A percentile compares a stretch with the other conserved stretches of the same genome.
Evolutionary conservation across 1,139 yeast species (phyloP).

Genomic region (Candida smagusa): DNA sequence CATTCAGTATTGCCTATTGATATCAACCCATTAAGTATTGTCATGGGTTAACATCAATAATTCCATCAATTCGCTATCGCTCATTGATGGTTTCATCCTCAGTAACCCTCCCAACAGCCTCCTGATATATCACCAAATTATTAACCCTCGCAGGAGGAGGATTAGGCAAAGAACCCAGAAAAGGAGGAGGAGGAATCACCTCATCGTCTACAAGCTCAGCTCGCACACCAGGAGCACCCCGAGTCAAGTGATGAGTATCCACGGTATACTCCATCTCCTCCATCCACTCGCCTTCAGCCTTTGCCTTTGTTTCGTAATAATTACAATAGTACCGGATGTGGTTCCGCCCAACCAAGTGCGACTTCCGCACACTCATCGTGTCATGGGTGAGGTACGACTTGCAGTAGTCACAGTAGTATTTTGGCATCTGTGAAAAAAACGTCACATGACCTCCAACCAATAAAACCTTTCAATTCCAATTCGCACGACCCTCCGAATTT

Average conservation of each 20-base stretch:
- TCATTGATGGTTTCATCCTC: background rate
- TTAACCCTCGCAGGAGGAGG: slow-evolving; percentile 38
- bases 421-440: slow-evolving; percentile 35
- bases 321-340: slow-evolving; percentile 75
- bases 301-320: slow-evolving; percentile 64
- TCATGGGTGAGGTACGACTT: slow-evolving; percentile 85
- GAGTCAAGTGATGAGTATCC: slow-evolving; percentile 33
- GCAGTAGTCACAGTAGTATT: slow-evolving; percentile 85
- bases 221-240: slow-evolving; percentile 43
- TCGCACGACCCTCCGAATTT: slow-evolving; percentile 9
- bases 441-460: slow-evolving; percentile 4
- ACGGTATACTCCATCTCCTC: slow-evolving; percentile 40
- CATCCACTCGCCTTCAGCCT: slow-evolving; percentile 45
- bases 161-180: slow-evolving; percentile 33
- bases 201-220: slow-evolving; percentile 10
- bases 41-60: too few species aligned
- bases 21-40: background rate
- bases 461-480: slow-evolving; percentile 3
- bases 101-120: slow-evolving; percentile 5
- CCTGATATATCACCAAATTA: slow-evolving; percentile 10
- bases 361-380: slow-evolving; percentile 79
- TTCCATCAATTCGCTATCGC: background rate
- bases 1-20: background rate
- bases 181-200: slow-evolving; percentile 39
- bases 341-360: slow-evolving; percentile 77